Evolutionary conservation across 768 basidiomycete species (phyloP).

Genomic region (Dioszegia hungarica): DNA sequence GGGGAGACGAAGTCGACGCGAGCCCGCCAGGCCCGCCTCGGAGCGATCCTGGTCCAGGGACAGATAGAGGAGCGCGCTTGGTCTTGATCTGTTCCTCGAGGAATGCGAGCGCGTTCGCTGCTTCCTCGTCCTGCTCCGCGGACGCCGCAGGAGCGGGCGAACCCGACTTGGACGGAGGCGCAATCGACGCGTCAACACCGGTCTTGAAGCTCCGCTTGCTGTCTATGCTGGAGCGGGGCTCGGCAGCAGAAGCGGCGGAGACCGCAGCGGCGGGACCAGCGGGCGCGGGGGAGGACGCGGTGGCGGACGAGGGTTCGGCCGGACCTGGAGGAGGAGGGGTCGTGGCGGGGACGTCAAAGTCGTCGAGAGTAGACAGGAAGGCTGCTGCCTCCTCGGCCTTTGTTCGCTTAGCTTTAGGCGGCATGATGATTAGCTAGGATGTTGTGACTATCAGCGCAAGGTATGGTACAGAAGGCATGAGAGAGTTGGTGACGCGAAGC

Average conservation of each 20-base stretch:
- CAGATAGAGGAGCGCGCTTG: constrained; percentile 59
- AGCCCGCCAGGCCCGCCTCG: constrained; percentile 47
- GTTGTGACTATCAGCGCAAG: background rate
- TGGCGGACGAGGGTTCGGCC: background rate
- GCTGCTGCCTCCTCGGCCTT: constrained; percentile 69
- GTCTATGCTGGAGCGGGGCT: constrained; percentile 31
- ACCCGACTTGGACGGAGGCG: background rate
- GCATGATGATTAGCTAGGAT: constrained; percentile 21
- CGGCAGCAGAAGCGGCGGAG: constrained; percentile 1
- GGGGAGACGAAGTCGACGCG: constrained; percentile 44
- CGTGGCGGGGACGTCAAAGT: constrained; percentile 52
- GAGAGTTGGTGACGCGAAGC: background rate
- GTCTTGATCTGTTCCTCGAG: constrained; percentile 84
- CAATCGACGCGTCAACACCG: constrained; percentile 3
- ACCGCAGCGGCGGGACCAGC: constrained; percentile 2
- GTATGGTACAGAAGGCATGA: background rate
- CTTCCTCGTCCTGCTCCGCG: constrained; percentile 56
- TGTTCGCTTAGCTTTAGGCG: constrained; percentile 43
- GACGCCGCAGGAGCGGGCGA: background rate
- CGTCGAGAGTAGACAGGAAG: constrained; percentile 91
- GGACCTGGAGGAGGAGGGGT: constrained; percentile 8
- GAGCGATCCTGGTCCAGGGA: constrained; percentile 8
- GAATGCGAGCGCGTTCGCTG: constrained; percentile 81
- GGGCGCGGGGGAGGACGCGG: background rate
- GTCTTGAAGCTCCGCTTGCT: constrained; percentile 13